Percentiles rank a stretch among this genome's conserved stretches.
phyloP scores from a whole-genome alignment of 768 basidiomycete species.

The Lactarius deliciosus region DNA sequence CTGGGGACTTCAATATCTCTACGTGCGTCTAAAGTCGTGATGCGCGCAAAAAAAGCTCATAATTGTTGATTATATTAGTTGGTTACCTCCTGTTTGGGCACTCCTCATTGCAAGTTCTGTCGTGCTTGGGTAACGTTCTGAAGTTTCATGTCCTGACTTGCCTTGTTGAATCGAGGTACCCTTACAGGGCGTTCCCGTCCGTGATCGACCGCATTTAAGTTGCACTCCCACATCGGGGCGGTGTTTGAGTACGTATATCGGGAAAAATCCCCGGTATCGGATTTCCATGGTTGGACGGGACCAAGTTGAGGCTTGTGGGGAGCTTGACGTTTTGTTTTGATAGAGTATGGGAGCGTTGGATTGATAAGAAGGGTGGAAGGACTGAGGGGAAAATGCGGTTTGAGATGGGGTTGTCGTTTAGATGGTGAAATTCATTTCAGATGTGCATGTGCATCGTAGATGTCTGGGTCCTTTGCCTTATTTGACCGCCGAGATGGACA shows the following conservation, averaged over 20 bases:
- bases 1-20: constrained; percentile 26
- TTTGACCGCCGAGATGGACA: background rate
- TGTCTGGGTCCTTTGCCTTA: background rate
- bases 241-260: background rate
- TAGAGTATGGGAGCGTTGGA: background rate
- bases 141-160: background rate
- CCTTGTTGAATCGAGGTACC: background rate
- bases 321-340: background rate
- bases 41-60: constrained; percentile 2
- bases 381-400: constrained; percentile 16
- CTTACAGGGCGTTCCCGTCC: constrained; percentile 25
- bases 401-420: background rate
- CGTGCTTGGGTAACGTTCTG: constrained; percentile 23
- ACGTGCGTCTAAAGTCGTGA: constrained; percentile 24
- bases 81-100: constrained; percentile 29
- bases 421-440: constrained; percentile 1
- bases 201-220: constrained; percentile 30
- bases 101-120: constrained; percentile 25
- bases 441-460: background rate
- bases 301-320: too few relatives aligned
- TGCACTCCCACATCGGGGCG: background rate
- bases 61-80: constrained; percentile 12
- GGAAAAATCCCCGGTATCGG: constrained; percentile 5
- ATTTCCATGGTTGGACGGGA: background rate
- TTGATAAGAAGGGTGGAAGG: background rate